Evolutionary conservation across 2,329 filamentous ascomycete species (phyloP), one percentile per base, ranked within the genome.

Genomic region (Ophiostoma sp.): DNA sequence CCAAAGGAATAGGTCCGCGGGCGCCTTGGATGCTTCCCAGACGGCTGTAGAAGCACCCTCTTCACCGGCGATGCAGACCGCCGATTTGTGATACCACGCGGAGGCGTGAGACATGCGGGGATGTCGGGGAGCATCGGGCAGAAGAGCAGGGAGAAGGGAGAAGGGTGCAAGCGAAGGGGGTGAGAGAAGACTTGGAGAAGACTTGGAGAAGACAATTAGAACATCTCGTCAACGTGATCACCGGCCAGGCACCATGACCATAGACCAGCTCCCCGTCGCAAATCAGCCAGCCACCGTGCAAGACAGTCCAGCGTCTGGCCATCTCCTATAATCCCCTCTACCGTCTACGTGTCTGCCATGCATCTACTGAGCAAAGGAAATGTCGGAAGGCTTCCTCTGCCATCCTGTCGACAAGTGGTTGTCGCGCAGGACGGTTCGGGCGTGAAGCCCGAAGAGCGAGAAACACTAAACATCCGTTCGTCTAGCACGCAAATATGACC

Each of bases 401-500:
- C 41, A 52, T 31, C 64, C 71, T 64, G 71, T 64, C 54, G 70
- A 31, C 48, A 60, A 57, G 57, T 71, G 65, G 64, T 31, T 31
- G 65, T 57, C 70, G 67, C 31, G 39, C 71, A 70, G 70, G 65
- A n/a, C 57, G n/a, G 69, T 35, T 44, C 23, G 23, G 64, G 20
- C 67, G 62, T 41, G 31, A 67, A 41, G 60, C 68, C 67, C 67
- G 23, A 52, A 67, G 31, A 68, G 57, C 64, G 68, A 65, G 69
- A 52, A 69, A 66, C 69, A 70, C 66, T 35, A 48, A 36, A 71
- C 71, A 72, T 72, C 73, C 73, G 57, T 84, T 81, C 72, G 72
- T 87, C 84, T 87, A 76, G 84, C 85, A 86, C 83, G 79, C 79
- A 84, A 85, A 85, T 86, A 84, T 87, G 85, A 87, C 85, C 84